Evolutionary conservation across 352 stramenopile species (phyloP).

Genomic region (Phytophthora fragariaefolia): DNA sequence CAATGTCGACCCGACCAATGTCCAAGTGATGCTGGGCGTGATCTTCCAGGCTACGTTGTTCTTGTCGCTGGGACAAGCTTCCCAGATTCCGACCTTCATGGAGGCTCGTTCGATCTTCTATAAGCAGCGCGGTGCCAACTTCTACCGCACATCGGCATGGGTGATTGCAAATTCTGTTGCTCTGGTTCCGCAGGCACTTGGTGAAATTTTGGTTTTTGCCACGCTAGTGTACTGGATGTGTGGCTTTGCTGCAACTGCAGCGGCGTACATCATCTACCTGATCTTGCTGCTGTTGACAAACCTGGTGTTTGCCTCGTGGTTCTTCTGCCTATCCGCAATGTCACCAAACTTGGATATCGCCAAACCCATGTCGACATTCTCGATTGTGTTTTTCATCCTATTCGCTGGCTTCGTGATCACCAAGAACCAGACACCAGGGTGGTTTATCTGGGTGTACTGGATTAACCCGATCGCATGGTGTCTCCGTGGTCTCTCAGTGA

Average conservation of each 20-base stretch:
- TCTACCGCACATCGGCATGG: constrained; percentile 72
- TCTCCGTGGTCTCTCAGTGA: constrained; percentile 25
- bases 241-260: constrained; percentile 39
- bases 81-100: constrained; percentile 79
- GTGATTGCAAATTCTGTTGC: constrained; percentile 47
- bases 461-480: constrained; percentile 48
- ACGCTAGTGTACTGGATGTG: constrained; percentile 83
- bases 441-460: constrained; percentile 36
- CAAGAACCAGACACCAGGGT: constrained; percentile 45
- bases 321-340: constrained; percentile 53
- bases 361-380: constrained; percentile 49
- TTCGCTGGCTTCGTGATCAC: constrained; percentile 57
- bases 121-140: constrained; percentile 80
- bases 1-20: constrained; percentile 43
- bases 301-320: constrained; percentile 53
- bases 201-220: constrained; percentile 73
- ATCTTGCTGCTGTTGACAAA: constrained; percentile 53
- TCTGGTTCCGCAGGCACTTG: constrained; percentile 37
- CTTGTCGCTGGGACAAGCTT: constrained; percentile 65
- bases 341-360: constrained; percentile 45
- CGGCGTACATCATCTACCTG: constrained; percentile 51
- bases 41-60: constrained; percentile 84
- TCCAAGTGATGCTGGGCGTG: constrained; percentile 62
- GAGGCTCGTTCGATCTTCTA: constrained; percentile 76
- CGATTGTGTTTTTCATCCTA: constrained; percentile 49